Evolutionary conservation across 2,329 filamentous ascomycete species (phyloP).

Genomic region (Gaeumannomyces sp.): DNA sequence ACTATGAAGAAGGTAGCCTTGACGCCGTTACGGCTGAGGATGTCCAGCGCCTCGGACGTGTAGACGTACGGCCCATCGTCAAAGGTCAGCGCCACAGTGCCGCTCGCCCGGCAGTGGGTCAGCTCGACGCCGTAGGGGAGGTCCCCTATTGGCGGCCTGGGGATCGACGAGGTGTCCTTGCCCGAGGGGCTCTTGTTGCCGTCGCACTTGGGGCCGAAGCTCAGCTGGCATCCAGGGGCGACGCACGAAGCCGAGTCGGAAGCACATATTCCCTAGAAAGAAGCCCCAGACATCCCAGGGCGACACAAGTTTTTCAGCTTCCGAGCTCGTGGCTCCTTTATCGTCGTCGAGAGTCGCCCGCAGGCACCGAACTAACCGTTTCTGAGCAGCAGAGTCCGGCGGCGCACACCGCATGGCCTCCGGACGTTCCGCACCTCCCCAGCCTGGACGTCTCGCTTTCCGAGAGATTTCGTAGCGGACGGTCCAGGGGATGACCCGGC

Average conservation of each 20-base stretch:
- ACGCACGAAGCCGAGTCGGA: slow-evolving; percentile 19
- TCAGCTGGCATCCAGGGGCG: slow-evolving; percentile 23
- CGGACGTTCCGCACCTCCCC: slow-evolving; percentile 17
- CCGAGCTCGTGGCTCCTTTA: background rate
- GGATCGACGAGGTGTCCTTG: slow-evolving; percentile 17
- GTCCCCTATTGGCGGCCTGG: slow-evolving; percentile 21
- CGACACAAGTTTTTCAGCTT: background rate
- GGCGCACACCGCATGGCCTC: slow-evolving; percentile 18
- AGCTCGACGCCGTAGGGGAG: slow-evolving; percentile 29
- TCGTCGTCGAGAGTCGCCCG: background rate
- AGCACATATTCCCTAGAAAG: slow-evolving; percentile 29
- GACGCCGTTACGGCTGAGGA: slow-evolving; percentile 25
- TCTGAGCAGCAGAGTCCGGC: slow-evolving; percentile 20
- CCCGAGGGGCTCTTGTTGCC: slow-evolving; percentile 24
- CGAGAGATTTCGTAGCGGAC: background rate
- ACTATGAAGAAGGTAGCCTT: slow-evolving; percentile 32
- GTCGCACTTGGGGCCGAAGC: slow-evolving; percentile 24
- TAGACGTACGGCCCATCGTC: slow-evolving; percentile 31
- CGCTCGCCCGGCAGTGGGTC: slow-evolving; percentile 21
- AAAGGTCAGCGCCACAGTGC: slow-evolving; percentile 30
- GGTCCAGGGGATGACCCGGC: no score
- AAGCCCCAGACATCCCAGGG: background rate
- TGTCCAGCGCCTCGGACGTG: slow-evolving; percentile 28
- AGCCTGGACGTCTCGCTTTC: slow-evolving; percentile 9
- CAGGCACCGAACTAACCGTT: slow-evolving; percentile 11